Conservation (phyloP, 257 asterid species). For the Ballota nigra region DNA sequence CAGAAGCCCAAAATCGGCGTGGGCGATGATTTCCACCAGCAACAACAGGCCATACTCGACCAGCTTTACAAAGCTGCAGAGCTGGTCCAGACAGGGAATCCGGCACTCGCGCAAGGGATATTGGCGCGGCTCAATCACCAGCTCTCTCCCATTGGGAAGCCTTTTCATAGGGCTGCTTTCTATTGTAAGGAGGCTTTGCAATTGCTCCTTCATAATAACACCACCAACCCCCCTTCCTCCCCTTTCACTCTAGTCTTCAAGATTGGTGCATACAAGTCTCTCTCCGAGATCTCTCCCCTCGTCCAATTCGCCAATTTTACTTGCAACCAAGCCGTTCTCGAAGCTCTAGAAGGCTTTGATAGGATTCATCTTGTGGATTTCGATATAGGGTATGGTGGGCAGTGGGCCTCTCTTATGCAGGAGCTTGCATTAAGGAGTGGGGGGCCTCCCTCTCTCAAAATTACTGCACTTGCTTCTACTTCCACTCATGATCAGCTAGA, state of each 20-base stretch:
- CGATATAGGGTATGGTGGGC: conserved; percentile 90
- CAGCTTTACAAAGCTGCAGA: conserved; percentile 86
- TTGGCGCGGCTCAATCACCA: conserved; percentile 99
- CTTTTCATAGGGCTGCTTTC: conserved; percentile 88
- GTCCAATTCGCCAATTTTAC: conserved; percentile 81
- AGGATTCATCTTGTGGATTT: conserved; percentile 78
- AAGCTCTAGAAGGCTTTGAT: conserved; percentile 67
- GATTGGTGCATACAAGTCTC: conserved; percentile 83
- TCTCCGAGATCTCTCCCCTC: conserved; percentile 90
- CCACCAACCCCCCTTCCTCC: conserved; percentile 31
- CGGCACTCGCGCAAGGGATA: conserved; percentile 96
- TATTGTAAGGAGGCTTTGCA: conserved; percentile 84
- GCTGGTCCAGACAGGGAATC: conserved; percentile 77
- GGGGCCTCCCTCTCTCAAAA: conserved; percentile 60
- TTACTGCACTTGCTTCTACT: conserved; percentile 76
- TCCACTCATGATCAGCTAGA: conserved; percentile 73
- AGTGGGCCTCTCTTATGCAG: conserved; percentile 97
- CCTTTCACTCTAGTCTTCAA: conserved; percentile 76
- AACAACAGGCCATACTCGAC: conserved; percentile 63
- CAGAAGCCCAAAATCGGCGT: conserved; percentile 44
- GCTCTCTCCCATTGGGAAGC: conserved; percentile 93
- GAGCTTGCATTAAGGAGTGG: conserved; percentile 72
- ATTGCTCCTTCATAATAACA: conserved; percentile 42
- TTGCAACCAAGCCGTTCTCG: conserved; percentile 90
- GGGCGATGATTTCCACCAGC: conserved; percentile 52